Conservation (phyloP, 73 alveolate genomes). For the Symbiodinium pilosum region DNA sequence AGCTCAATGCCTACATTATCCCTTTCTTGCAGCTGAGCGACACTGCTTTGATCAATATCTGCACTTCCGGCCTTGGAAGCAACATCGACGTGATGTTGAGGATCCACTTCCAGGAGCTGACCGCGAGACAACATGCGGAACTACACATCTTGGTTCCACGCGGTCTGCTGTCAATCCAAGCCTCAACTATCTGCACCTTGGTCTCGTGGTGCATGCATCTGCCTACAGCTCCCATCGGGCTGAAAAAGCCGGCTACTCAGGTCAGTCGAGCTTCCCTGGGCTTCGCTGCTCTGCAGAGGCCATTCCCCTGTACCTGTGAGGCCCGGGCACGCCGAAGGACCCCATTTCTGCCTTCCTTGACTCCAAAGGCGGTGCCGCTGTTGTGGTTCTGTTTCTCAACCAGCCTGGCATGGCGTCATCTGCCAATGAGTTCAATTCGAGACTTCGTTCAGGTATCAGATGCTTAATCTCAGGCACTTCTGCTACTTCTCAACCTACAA, state of each 20-base stretch:
- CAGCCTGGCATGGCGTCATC: background rate
- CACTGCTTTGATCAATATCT: background rate
- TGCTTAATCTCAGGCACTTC: too few species aligned
- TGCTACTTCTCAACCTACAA: too few species aligned
- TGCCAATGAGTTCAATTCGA: too few species aligned
- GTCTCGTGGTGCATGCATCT: background rate
- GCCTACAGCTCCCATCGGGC: too few species aligned
- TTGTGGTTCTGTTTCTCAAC: background rate
- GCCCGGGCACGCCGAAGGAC: background rate
- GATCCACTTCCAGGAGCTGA: background rate
- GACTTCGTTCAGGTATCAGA: too few species aligned
- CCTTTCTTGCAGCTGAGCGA: background rate
- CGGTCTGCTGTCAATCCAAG: conserved; percentile 10
- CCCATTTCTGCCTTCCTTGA: background rate
- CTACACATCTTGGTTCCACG: background rate
- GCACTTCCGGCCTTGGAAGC: background rate
- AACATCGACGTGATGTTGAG: background rate
- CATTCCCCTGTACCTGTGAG: background rate
- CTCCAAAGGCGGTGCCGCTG: background rate
- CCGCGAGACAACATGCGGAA: background rate
- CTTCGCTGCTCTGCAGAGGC: too few species aligned
- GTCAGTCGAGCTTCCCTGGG: too few species aligned
- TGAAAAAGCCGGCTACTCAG: too few species aligned
- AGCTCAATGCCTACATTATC: too few species aligned
- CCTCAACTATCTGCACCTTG: background rate